Evolutionary conservation across 306 rosid species (phyloP), one percentile per base, ranked within the genome.

Genomic region (Vachellia collinsii): DNA sequence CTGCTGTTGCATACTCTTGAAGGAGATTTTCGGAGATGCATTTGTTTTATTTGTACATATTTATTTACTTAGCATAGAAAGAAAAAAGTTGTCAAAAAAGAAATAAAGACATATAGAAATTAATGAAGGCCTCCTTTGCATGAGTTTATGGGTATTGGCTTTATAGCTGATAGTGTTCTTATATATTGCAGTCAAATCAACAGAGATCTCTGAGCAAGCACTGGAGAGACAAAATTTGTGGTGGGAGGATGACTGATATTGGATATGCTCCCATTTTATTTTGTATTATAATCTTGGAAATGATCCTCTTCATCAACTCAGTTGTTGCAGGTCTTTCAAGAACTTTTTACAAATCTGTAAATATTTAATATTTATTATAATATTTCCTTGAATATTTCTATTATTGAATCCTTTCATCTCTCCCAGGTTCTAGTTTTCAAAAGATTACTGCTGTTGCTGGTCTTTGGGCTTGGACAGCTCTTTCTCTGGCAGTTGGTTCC

Each of bases 381-480:
- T 38, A 68, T 41, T 41, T 68, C 51, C 39, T 68, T 59, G 72
- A 41, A 54, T 70, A 77, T 84, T 70, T 42, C 80, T 54, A 64
- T 83, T 83, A 70, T 79, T 85, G 76, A 83, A 84, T 87, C 72
- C 79, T 80, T 80, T 77, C 76, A 51, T 46, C 79, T 86, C 29
- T 54, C 81, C 77, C 81, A 95, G 99, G 93, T 88, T 84, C 96
- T 78, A 87, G 82, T 88, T 91, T 95, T 82, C 61, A 78, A 68
- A 95, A 88, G 97, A 89, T 93, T 82, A 95, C 99, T 39, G 99
- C 98, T 20, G 77, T 77, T 83, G 86, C 86, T 80, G 98, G 98
- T 75, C 89, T 95, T 66, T 95, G 99, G 97, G 93, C 94, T 22
- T 93, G 97, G 98, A 53, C 80, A 50, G 89, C 92, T 70, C 82